Evolutionary conservation across 2,329 filamentous ascomycete species (phyloP), one percentile per base, ranked within the genome.

Genomic region (Ambrosiella beaveri): DNA sequence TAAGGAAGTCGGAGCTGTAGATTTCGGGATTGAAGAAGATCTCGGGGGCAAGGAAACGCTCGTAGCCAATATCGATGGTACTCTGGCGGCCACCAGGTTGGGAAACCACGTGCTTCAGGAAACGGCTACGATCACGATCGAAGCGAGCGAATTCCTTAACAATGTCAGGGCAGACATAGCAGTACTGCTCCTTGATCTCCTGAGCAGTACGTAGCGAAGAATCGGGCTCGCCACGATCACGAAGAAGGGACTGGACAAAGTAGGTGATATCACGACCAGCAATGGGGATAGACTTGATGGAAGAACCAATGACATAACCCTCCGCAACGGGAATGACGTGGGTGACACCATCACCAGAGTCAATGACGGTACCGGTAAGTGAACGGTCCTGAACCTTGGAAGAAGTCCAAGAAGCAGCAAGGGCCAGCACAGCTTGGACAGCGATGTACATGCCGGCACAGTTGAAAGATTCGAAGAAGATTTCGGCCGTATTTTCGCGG

Each of bases 11-110:
- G 64, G 91, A 97, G 62, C 88, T 95, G 78, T 97, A 97, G 67
- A 98, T 98, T 74, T 98, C 93, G 37, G 93, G 93, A 73, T 98
- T 98, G 81, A 98, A 98, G 74, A 98, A 98, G 68, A 98, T 98
- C 71, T 98, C 93, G 27, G 94, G 94, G 1, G 93, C 93, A 61
- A 98, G 78, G 78, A 98, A 98, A 39, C 93, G 86, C 71, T 98
- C 93, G 73, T 97, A 98, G 57, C 93, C 93, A 57, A 98, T 87
- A 66, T 98, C 94, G 52, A 98, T 88, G 1, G 76, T 80, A 19
- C 91, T 84, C 65, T 86, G 83, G 64, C 86, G 85, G 62, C 93
- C 93, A 65, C 90, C 91, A 35, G 89, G 85, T 61, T 93, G 84
- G 59, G 81, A 82, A 60, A 96, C 89, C 17, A 85, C 82, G 71